A percentile compares a stretch with the other conserved stretches of the same genome.
Conservation (phyloP, 306 rosid genomes). For the Canavalia ensiformis region DNA sequence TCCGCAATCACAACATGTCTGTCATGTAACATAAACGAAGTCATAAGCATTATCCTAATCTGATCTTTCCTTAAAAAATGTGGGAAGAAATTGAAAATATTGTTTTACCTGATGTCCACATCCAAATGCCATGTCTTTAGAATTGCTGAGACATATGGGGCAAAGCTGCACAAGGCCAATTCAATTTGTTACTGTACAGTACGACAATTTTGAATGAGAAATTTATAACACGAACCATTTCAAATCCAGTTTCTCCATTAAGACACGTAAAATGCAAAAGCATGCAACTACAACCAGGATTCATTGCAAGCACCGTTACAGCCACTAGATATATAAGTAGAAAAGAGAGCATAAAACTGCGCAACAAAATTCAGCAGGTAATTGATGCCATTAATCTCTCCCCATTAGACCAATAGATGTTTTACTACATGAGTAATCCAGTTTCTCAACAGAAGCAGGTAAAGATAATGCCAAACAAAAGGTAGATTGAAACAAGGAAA, state of each 20-base stretch:
- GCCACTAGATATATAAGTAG: background rate
- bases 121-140: slow-evolving; percentile 96
- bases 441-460: slow-evolving; percentile 28
- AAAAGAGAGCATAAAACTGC: background rate
- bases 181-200: slow-evolving; percentile 22
- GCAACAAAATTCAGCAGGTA: slow-evolving; percentile 30
- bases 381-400: slow-evolving; percentile 16
- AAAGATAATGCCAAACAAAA: slow-evolving; percentile 30
- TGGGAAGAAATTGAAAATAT: slow-evolving; percentile 22
- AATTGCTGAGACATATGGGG: slow-evolving; percentile 80
- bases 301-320: background rate
- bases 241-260: slow-evolving; percentile 5
- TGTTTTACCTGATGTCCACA: slow-evolving; percentile 93
- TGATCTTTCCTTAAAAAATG: background rate
- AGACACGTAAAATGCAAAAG: slow-evolving; percentile 20
- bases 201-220: slow-evolving; percentile 5
- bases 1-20: slow-evolving; percentile 96
- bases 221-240: slow-evolving; percentile 30
- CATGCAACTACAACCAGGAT: slow-evolving; percentile 38
- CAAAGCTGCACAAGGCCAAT: slow-evolving; percentile 71
- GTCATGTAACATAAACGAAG: slow-evolving; percentile 46
- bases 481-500: background rate
- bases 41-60: slow-evolving; percentile 27
- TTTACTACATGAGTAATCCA: background rate
- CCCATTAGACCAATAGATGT: slow-evolving; percentile 23